Evolutionary conservation across 495 filamentous ascomycete genomes (phyloP), one percentile per base, ranked within the genome.

Genomic region (Choiromyces venosus): DNA sequence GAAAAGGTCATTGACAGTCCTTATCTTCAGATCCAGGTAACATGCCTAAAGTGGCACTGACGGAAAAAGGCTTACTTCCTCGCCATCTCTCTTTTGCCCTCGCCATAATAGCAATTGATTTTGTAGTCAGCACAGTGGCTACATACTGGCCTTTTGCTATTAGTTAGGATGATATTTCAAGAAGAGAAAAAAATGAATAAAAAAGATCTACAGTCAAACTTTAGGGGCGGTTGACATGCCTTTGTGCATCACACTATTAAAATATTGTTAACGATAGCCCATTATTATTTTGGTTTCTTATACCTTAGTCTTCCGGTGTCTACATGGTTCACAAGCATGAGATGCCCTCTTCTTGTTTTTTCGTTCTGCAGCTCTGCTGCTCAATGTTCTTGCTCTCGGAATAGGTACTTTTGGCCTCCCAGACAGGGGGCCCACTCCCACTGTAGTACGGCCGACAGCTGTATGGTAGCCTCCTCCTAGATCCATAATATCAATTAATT

Each of bases 291-390:
- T 18, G 70, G 67, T 46, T 75, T 70, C 12, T 16, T 65, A 29
- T 44, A 78, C 78, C 78, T 79, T 79, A 18, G 67, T 76, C 68
- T 79, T 79, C 67, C 69, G 71, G 37, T 70, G 70, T 35, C 78
- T 56, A 76, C 76, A 79, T 19, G 66, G 68, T 38, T 79, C 78
- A 64, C 78, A 79, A 19, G 78, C 78, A 64, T 79, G 78, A 25
- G 67, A 35, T 12, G 78, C 76, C 68, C 78, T 56, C 67, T 67
- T 76, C 46, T 68, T 77, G 12, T 25, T 56, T 9, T 25, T 56
- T 56, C 46, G 46, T 56, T 56, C n/a, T 10, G n/a, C 46, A 56
- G 46, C 46, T 56, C 46, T 56, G n/a, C 46, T 25, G n/a, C 46
- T 25, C 46, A 25, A 12, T 0, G 46, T 9, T 56, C 46, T 56